phyloP scores from a whole-genome alignment of 345 rosid species.

The Balakata baccata region DNA sequence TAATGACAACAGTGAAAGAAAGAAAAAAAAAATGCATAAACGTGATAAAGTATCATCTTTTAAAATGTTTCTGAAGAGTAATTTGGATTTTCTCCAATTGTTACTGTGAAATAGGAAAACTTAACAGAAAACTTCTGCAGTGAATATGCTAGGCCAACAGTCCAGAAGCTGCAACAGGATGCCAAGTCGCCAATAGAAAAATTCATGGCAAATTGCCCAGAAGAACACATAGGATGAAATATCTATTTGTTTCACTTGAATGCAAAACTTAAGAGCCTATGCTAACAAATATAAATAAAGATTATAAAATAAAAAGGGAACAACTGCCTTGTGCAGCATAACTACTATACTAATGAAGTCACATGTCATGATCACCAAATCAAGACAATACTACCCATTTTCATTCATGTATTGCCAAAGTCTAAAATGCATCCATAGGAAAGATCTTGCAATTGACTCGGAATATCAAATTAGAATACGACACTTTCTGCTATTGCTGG shows the following conservation, averaged over 20 bases:
- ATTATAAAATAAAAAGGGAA: too few relatives aligned
- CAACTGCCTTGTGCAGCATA: neutral
- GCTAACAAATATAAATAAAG: neutral
- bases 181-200: slow-evolving; percentile 15
- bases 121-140: slow-evolving; percentile 67
- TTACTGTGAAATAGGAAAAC: slow-evolving; percentile 81
- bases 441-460: too few relatives aligned
- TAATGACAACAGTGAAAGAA: neutral
- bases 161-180: slow-evolving; percentile 68
- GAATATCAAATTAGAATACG: too few relatives aligned
- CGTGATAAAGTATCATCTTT: slow-evolving; percentile 48
- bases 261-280: neutral
- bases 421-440: too few relatives aligned
- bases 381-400: too few relatives aligned
- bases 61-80: slow-evolving; percentile 79
- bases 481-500: too few relatives aligned
- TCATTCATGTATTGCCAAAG: too few relatives aligned
- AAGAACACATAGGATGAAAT: neutral
- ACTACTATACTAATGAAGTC: too few relatives aligned
- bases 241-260: neutral
- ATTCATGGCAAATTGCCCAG: slow-evolving; percentile 14
- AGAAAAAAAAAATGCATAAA: neutral
- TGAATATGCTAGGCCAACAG: slow-evolving; percentile 81
- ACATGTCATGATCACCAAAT: too few relatives aligned
- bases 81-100: slow-evolving; percentile 84